Base-by-base conservation (phyloP, 108 stramenopile species). In the Fistulifera pelliculosa region DNA sequence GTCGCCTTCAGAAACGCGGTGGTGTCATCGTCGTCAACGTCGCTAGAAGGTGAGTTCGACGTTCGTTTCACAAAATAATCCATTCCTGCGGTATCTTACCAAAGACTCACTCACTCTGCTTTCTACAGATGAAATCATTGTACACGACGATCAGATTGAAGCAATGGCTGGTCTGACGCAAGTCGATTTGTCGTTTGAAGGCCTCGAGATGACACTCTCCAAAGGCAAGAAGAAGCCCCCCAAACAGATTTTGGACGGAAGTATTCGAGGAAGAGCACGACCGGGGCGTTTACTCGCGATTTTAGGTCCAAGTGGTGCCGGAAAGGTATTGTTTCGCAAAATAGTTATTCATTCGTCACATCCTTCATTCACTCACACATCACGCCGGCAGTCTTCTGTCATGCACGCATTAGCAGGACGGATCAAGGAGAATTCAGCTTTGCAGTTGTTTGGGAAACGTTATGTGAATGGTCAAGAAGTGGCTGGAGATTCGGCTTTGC, bases 401-500 rank as follows among this genome's bases (percentile, higher is more conserved):
- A 56, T 94, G 12, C 83, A 94, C 65, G 83, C 82, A 5, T 69
- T 95, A 47, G 86, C 87, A 0, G 90, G 88, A 28, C 80, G 83
- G 41, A 62, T 88, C 49, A 85, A 79, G 41, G 65, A 79, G 40
- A 69, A 64, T 40, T 64, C 75, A n/a, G 80, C 77, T 48, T 41
- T 86, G 25, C 49, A 39, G 15, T 61, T 90, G 16, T 52, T 66
- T 24, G 88, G 88, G 11, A 58, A 51, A 25, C 79, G 88, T 23
- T 86, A 80, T 44, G 56, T 90, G 45, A 85, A 90, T 64, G 73
- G 70, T 18, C 49, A 70, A 22, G 53, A 53, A 4, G 38, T 90
- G 4, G 64, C 81, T 0, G 83, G 80, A 0, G 82, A 90, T 61
- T 62, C 79, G 0, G 65, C 56, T 19, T 53, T 90, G 14, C 88